A percentile compares a stretch with the other conserved stretches of the same genome.
phyloP scores from a whole-genome alignment of 345 rosid species.

The Jatropha curcas region DNA sequence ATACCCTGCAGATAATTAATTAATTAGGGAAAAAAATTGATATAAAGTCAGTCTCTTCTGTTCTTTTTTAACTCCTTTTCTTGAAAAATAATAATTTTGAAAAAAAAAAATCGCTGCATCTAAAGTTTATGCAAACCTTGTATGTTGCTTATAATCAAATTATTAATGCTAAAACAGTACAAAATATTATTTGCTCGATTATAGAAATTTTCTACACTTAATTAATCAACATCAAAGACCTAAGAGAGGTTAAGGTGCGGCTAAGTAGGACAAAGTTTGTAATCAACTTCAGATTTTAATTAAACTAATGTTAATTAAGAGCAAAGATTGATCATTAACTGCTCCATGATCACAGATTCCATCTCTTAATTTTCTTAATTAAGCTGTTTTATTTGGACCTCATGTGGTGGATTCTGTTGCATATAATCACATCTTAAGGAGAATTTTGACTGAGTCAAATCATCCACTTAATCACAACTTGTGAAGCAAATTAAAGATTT shows the following conservation, averaged over 20 bases:
- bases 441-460: constrained; percentile 19
- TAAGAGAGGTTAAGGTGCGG: not conserved
- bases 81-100: not conserved
- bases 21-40: not conserved
- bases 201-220: too few species aligned
- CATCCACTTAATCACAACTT: constrained; percentile 7
- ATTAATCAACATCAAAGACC: too few species aligned
- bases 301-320: not conserved
- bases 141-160: not conserved
- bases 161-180: not conserved
- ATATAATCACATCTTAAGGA: not conserved
- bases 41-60: not conserved
- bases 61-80: not conserved
- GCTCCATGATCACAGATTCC: constrained; percentile 13
- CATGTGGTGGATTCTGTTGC: constrained; percentile 21
- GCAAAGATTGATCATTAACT: not conserved
- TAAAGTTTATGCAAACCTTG: not conserved
- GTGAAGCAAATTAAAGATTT: constrained; percentile 20
- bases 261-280: constrained; percentile 4
- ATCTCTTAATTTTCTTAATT: constrained; percentile 4
- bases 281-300: not conserved
- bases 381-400: not conserved
- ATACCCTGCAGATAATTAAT: not conserved
- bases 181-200: too few species aligned
- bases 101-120: not conserved